Percentiles rank a stretch among this genome's conserved stretches.
These are phyloP conservation scores for Niebla homalea DNA, from an alignment of 495 filamentous ascomycete genomes.

Conservation along the genomic window DNA sequence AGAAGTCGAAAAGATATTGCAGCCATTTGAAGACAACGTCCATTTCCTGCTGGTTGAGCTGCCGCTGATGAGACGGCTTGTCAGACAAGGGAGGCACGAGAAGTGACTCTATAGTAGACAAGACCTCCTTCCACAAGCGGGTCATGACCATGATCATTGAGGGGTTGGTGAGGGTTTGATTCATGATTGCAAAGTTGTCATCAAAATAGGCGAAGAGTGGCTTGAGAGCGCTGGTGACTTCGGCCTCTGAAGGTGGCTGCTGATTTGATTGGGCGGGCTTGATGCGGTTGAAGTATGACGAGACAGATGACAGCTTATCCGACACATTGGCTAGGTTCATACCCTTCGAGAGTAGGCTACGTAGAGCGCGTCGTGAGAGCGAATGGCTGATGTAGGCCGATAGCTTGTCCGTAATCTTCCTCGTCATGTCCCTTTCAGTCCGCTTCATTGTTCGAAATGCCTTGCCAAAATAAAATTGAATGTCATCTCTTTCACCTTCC, in stretches of 20 bases:
- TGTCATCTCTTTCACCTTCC: constrained; percentile 97
- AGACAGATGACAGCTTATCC: constrained; percentile 51
- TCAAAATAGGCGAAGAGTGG: constrained; percentile 96
- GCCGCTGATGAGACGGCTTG: constrained; percentile 81
- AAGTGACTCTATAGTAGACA: constrained; percentile 78
- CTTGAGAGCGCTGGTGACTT: constrained; percentile 68
- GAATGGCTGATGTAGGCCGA: constrained; percentile 86
- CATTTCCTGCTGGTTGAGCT: constrained; percentile 75
- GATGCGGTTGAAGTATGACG: constrained; percentile 60
- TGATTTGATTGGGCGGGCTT: constrained; percentile 39
- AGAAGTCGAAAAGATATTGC: constrained; percentile 83
- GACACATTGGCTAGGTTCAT: constrained; percentile 56
- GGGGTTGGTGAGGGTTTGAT: constrained; percentile 78
- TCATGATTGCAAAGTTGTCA: constrained; percentile 99
- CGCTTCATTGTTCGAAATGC: constrained; percentile 89
- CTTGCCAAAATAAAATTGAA: constrained; percentile 97
- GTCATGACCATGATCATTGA: constrained; percentile 98
- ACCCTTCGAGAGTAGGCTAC: constrained; percentile 56
- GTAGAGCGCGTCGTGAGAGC: constrained; percentile 69
- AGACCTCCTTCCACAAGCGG: constrained; percentile 92
- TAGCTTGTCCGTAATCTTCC: constrained; percentile 98
- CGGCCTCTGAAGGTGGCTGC: constrained; percentile 48
- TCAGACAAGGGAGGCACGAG: constrained; percentile 92
- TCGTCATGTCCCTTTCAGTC: constrained; percentile 93
- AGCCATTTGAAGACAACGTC: constrained; percentile 96